Percentiles rank a stretch among this genome's conserved stretches.
phyloP scores from a whole-genome alignment of 2,329 filamentous ascomycete genomes.

The Aphanocladium album region DNA sequence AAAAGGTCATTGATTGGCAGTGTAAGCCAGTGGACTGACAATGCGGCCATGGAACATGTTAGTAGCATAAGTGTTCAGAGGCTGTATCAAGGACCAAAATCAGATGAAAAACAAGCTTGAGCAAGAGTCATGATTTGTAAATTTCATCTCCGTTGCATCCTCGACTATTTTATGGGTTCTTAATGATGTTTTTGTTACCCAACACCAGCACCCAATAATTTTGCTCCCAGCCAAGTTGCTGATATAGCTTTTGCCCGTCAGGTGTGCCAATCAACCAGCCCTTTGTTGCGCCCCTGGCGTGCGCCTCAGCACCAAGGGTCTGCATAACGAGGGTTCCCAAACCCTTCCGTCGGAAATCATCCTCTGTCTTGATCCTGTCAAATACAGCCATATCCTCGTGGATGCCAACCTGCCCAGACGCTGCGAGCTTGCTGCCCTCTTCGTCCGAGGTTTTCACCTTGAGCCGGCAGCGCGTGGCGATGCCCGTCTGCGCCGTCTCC shows the following conservation, averaged over 20 bases:
- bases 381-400: conserved; percentile 5
- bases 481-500: neutral
- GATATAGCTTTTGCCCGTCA: conserved; percentile 3
- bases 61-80: neutral
- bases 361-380: conserved; percentile 10
- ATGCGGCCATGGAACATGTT: neutral
- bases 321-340: conserved; percentile 8
- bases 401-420: neutral
- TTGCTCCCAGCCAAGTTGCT: conserved; percentile 18
- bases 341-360: conserved; percentile 2
- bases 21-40: conserved; percentile 4
- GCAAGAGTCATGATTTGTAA: conserved; percentile 8
- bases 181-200: neutral
- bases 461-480: neutral
- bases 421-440: neutral
- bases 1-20: neutral
- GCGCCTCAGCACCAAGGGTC: neutral
- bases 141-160: neutral
- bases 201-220: neutral
- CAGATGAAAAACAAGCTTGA: neutral
- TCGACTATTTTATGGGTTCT: neutral
- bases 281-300: neutral
- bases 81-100: neutral
- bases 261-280: conserved; percentile 8
- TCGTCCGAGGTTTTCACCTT: neutral